Evolutionary conservation across 2,329 filamentous ascomycete genomes (phyloP), one percentile per base, ranked within the genome.

Genomic region (Exserohilum rostratum): DNA sequence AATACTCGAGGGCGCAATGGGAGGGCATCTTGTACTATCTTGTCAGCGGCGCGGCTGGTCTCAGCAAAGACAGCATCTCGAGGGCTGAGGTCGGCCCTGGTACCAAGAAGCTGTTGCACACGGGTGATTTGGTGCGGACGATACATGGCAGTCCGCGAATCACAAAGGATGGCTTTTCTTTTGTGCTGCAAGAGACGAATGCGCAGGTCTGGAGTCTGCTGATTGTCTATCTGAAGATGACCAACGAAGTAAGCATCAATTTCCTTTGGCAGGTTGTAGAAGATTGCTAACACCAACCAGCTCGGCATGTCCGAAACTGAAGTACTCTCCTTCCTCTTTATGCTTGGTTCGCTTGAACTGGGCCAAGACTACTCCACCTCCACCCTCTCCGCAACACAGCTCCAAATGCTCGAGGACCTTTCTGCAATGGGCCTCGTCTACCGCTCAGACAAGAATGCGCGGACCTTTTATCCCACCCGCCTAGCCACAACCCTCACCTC

Each of bases 131-230:
- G 7, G 92, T 99, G 17, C 87, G 91, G 70, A 77, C 80, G 6
- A 75, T 76, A 31, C 78, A 80, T 39, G 77, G 77, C 20, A 75
- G 77, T 50, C 82, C 91, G 9, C 86, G 85, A 49, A 99, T 99
- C 67, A 99, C 95, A 0, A 88, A 96, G 71, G 87, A 90, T 2
- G 95, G 95, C 6, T 99, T 99, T 72, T 93, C 91, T 0, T 99
- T 99, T 69, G 81, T 99, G 52, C 82, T 99, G 7, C 93, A 98
- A 69, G 93, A 97, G 70, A 89, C 93, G 55, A 98, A 97, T 73
- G 92, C 93, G 0, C 95, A 99, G 75, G 92, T 99, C 31, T 99
- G 95, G 95, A 95, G 92, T 22, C 81, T 99, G 42, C 82, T 99
- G 31, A 88, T 99, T 27, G 87, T 97, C 29, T 99, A 96, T 82